phyloP scores from a whole-genome alignment of 495 filamentous ascomycete genomes.

The Clavariopsis aquatica region DNA sequence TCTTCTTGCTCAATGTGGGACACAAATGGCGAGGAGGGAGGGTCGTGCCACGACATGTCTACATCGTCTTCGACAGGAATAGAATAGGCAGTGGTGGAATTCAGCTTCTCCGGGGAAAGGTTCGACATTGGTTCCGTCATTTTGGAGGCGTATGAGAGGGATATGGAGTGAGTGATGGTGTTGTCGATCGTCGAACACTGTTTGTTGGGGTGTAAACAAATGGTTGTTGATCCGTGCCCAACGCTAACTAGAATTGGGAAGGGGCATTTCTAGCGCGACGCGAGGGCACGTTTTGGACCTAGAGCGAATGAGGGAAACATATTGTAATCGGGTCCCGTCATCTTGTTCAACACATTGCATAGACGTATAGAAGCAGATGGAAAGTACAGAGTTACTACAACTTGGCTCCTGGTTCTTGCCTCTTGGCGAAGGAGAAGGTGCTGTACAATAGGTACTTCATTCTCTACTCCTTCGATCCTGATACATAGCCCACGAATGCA shows the following conservation, averaged over 20 bases:
- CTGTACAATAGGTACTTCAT: not conserved
- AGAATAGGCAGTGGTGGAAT: not conserved
- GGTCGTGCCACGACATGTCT: conserved; percentile 39
- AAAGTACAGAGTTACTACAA: too few relatives aligned
- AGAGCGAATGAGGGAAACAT: not conserved
- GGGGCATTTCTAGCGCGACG: not conserved
- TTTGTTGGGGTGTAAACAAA: conserved; percentile 11
- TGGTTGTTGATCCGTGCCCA: not conserved
- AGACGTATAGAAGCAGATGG: too few relatives aligned
- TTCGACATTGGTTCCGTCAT: conserved; percentile 31
- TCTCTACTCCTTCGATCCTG: not conserved
- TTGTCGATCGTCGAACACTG: not conserved
- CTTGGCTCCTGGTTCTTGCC: too few relatives aligned
- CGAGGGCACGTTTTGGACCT: not conserved
- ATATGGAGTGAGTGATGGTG: not conserved
- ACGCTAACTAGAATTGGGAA: not conserved
- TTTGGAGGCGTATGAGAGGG: not conserved
- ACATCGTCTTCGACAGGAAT: conserved; percentile 28
- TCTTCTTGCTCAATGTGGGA: conserved; percentile 39
- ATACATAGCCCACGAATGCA: not conserved
- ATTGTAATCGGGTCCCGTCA: not conserved
- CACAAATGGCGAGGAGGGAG: conserved; percentile 46
- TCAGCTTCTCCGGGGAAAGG: conserved; percentile 23
- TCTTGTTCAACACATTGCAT: too few relatives aligned
- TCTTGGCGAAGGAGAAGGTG: too few relatives aligned